These are phyloP conservation scores for Saccharum hybrid DNA, from an alignment of 202 grass and related monocot species.

Conservation along the genomic window DNA sequence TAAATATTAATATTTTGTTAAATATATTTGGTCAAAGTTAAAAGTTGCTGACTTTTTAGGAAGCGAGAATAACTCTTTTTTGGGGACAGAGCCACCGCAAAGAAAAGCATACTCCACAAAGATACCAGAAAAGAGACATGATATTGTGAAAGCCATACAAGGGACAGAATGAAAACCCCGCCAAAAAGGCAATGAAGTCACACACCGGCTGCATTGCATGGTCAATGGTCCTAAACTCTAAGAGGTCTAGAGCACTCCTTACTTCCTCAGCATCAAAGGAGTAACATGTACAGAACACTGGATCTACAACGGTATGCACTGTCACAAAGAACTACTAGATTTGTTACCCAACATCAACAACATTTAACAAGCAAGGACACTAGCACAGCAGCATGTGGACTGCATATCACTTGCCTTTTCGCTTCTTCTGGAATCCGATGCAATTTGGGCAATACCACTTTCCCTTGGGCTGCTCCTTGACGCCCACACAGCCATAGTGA, in stretches of 20 bases:
- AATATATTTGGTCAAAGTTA: too few species aligned
- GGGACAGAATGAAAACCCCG: background rate
- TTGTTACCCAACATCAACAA: slow-evolving; percentile 11
- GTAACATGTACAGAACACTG: slow-evolving; percentile 51
- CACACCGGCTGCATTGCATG: background rate
- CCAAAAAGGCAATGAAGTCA: slow-evolving; percentile 13
- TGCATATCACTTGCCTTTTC: slow-evolving; percentile 68
- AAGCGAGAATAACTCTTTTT: too few species aligned
- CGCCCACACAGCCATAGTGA: slow-evolving; percentile 82
- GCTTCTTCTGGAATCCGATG: slow-evolving; percentile 69
- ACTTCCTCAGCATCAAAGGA: slow-evolving; percentile 9
- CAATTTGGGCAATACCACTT: slow-evolving; percentile 94
- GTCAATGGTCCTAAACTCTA: background rate
- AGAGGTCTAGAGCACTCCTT: background rate
- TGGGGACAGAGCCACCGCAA: background rate
- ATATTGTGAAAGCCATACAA: background rate
- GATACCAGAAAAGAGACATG: background rate
- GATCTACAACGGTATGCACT: slow-evolving; percentile 34
- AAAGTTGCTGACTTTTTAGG: too few species aligned
- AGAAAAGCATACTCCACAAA: background rate
- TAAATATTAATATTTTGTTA: too few species aligned
- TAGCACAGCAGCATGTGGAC: slow-evolving; percentile 5
- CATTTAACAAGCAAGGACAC: slow-evolving; percentile 12
- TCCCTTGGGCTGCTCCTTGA: slow-evolving; percentile 92
- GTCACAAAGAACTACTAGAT: background rate